Evolutionary conservation across 495 filamentous ascomycete genomes (phyloP).

Genomic region (Xylaria nigripes): DNA sequence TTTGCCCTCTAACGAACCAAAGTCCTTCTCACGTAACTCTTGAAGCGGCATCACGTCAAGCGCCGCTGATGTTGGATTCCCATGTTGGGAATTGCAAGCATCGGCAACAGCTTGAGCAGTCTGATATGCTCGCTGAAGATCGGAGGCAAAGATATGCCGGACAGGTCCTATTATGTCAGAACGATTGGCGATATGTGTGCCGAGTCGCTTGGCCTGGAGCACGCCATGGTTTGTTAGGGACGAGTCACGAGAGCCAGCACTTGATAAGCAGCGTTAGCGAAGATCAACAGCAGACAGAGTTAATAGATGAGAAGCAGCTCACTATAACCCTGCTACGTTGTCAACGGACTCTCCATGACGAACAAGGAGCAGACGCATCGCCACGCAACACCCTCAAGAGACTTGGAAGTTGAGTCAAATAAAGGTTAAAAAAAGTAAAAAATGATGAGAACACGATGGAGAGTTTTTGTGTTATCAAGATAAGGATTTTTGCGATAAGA

Average conservation of each 20-base stretch:
- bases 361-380: slow-evolving; percentile 66
- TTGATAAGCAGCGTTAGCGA: slow-evolving; percentile 32
- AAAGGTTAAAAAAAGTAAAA: background rate
- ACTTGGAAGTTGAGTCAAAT: slow-evolving; percentile 18
- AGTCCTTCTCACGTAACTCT: slow-evolving; percentile 64
- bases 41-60: slow-evolving; percentile 39
- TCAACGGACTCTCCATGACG: slow-evolving; percentile 85
- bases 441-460: background rate
- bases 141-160: slow-evolving; percentile 67
- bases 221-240: slow-evolving; percentile 73
- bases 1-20: slow-evolving; percentile 60
- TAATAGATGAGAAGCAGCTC: slow-evolving; percentile 9
- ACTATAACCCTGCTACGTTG: slow-evolving; percentile 73
- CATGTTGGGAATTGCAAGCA: slow-evolving; percentile 31
- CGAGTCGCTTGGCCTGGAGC: slow-evolving; percentile 62
- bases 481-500: too few relatives aligned
- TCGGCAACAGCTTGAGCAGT: slow-evolving; percentile 60
- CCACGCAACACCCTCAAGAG: slow-evolving; percentile 15
- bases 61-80: background rate
- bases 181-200: slow-evolving; percentile 45
- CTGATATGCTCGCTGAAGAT: slow-evolving; percentile 61
- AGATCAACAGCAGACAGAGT: background rate
- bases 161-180: slow-evolving; percentile 36
- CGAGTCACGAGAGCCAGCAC: slow-evolving; percentile 73
- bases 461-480: background rate